Conservation (phyloP, 2,329 filamentous ascomycete genomes). For the Diplodia seriata region DNA sequence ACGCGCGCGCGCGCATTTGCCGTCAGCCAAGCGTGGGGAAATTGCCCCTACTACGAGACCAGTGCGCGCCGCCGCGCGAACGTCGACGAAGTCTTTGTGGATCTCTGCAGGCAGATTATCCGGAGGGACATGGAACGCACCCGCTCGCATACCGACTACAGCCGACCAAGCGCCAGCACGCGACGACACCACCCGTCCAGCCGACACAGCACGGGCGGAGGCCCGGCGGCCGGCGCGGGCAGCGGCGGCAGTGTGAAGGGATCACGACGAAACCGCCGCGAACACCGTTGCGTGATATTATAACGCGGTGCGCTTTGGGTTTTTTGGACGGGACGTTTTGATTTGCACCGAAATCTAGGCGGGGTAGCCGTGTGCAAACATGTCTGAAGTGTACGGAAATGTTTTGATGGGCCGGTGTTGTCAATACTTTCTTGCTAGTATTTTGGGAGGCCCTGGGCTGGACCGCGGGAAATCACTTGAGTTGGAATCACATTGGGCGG, state of each 20-base stretch:
- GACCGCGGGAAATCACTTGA: conserved; percentile 24
- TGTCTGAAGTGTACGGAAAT: conserved; percentile 21
- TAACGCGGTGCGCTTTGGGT: neutral
- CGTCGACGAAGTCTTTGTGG: conserved; percentile 87
- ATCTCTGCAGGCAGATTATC: conserved; percentile 84
- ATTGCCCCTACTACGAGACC: conserved; percentile 89
- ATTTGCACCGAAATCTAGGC: conserved; percentile 2
- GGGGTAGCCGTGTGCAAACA: neutral
- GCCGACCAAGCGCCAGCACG: conserved; percentile 21
- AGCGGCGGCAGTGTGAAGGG: conserved; percentile 23
- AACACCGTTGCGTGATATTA: conserved; percentile 31
- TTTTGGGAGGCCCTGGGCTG: conserved; percentile 12
- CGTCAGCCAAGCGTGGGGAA: conserved; percentile 84
- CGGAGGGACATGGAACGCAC: conserved; percentile 67
- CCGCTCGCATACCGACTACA: conserved; percentile 25
- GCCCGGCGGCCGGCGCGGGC: neutral
- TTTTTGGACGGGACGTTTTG: conserved; percentile 6
- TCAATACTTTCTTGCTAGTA: conserved; percentile 9
- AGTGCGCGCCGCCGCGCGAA: conserved; percentile 83
- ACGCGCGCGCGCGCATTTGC: conserved; percentile 80
- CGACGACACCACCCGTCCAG: conserved; percentile 21
- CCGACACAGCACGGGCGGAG: conserved; percentile 14
- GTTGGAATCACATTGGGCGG: conserved; percentile 3
- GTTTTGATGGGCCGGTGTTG: conserved; percentile 19
- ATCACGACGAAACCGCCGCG: conserved; percentile 24